phyloP scores from a whole-genome alignment of 352 stramenopile genomes.

The Globisporangium polare region DNA sequence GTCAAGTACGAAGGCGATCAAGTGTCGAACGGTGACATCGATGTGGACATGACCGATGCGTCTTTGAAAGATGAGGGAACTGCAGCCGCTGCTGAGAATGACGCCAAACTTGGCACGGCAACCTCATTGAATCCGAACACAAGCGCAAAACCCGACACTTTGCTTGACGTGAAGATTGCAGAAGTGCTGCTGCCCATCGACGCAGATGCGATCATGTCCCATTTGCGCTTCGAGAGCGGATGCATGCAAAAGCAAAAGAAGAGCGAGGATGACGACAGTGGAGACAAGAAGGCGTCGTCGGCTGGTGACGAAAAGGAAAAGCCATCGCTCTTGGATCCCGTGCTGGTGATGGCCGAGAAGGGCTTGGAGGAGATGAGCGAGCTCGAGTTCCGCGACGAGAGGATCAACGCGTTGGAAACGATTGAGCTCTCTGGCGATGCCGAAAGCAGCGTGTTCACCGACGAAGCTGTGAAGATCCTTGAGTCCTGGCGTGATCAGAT shows the following conservation, averaged over 20 bases:
- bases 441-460: slow-evolving; percentile 29
- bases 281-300: not conserved
- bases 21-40: not conserved
- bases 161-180: not conserved
- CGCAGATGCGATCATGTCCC: slow-evolving; percentile 54
- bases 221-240: slow-evolving; percentile 65
- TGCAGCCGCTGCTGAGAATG: not conserved
- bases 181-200: slow-evolving; percentile 19
- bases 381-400: slow-evolving; percentile 68
- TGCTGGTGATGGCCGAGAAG: slow-evolving; percentile 62
- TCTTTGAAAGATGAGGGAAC: not conserved
- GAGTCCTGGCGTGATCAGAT: slow-evolving; percentile 69
- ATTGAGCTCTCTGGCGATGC: slow-evolving; percentile 36
- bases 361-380: slow-evolving; percentile 56
- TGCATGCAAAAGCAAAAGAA: slow-evolving; percentile 48
- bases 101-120: not conserved
- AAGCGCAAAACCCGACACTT: not conserved
- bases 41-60: not conserved
- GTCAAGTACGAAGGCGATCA: slow-evolving; percentile 6
- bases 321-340: slow-evolving; percentile 45
- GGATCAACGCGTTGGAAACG: slow-evolving; percentile 54
- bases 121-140: not conserved
- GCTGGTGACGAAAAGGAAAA: not conserved
- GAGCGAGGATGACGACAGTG: slow-evolving; percentile 23
- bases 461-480: slow-evolving; percentile 70